Percentiles rank a stretch among this genome's conserved stretches.
Evolutionary conservation across 345 rosid species (phyloP).

Genomic region (Clausena lansium): DNA sequence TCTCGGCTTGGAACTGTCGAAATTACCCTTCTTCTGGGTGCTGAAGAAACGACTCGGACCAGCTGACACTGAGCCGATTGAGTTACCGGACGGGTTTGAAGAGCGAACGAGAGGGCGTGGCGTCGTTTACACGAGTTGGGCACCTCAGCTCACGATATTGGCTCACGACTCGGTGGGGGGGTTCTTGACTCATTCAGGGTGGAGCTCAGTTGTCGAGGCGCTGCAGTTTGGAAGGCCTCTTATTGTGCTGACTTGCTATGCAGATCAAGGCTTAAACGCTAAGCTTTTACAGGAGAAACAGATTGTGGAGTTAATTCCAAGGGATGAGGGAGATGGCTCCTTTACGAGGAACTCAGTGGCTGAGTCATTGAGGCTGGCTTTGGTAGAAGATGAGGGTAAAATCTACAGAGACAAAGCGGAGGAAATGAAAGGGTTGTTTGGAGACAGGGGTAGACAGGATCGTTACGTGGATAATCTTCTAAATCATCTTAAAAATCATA

Average conservation of each 20-base stretch:
- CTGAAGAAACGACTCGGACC: slow-evolving; percentile 22
- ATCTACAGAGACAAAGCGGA: slow-evolving; percentile 17
- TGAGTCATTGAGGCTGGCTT: slow-evolving; percentile 19
- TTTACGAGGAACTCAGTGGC: slow-evolving; percentile 21
- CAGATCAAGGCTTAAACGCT: slow-evolving; percentile 33
- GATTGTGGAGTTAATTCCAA: slow-evolving; percentile 12
- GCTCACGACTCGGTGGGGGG: slow-evolving; percentile 39
- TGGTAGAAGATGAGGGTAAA: slow-evolving; percentile 24
- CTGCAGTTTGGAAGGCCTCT: slow-evolving; percentile 13
- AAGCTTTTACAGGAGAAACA: slow-evolving; percentile 19
- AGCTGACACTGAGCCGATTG: slow-evolving; percentile 19
- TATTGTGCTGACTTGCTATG: slow-evolving; percentile 18
- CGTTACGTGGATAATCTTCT: slow-evolving; percentile 20
- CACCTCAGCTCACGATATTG: slow-evolving; percentile 36
- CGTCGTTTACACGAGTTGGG: slow-evolving; percentile 40
- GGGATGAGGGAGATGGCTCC: slow-evolving; percentile 23
- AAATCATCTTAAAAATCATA: slow-evolving; percentile 4
- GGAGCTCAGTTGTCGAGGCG: slow-evolving; percentile 33
- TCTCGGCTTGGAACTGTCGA: slow-evolving; percentile 36
- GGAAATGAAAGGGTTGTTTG: slow-evolving; percentile 21
- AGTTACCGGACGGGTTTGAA: slow-evolving; percentile 36
- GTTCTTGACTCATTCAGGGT: slow-evolving; percentile 34
- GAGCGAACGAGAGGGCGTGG: slow-evolving; percentile 32
- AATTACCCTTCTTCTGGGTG: slow-evolving; percentile 44
- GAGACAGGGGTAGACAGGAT: slow-evolving; percentile 12